Evolutionary conservation across 768 basidiomycete species (phyloP).

Genomic region (Russula vinacea): DNA sequence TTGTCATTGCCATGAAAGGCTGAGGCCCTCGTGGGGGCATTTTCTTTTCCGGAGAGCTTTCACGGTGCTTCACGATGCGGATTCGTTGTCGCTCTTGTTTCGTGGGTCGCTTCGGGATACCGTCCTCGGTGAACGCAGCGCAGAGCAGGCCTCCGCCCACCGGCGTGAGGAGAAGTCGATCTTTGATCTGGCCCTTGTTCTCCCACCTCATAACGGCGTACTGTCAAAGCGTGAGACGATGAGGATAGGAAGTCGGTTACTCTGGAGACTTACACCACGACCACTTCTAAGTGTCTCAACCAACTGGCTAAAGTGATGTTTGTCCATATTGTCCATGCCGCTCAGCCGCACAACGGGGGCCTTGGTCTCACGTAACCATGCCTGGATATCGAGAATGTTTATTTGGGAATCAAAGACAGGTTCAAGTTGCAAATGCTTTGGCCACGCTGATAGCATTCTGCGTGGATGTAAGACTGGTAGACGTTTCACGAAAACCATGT

Average conservation of each 20-base stretch:
- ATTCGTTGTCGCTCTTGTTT: background rate
- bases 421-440: background rate
- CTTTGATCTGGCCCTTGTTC: background rate
- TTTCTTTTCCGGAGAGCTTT: too few relatives aligned
- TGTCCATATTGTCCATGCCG: background rate
- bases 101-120: background rate
- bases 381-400: background rate
- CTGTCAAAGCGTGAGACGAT: background rate
- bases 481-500: background rate
- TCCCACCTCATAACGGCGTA: slow-evolving; percentile 12
- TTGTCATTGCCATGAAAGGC: background rate
- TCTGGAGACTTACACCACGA: slow-evolving; percentile 6
- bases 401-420: background rate
- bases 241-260: background rate
- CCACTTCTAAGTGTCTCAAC: background rate
- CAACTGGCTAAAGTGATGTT: background rate
- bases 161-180: slow-evolving; percentile 16
- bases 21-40: background rate
- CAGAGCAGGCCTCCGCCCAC: slow-evolving; percentile 3
- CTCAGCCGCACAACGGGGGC: background rate
- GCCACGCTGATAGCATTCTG: background rate
- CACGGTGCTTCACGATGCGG: background rate
- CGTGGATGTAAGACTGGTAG: background rate
- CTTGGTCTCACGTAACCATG: slow-evolving; percentile 1
- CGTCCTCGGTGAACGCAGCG: slow-evolving; percentile 4